A percentile compares a stretch with the other conserved stretches of the same genome.
phyloP scores from a whole-genome alignment of 1,284 basidiomycete species.

The Acaromyces ingoldii region DNA sequence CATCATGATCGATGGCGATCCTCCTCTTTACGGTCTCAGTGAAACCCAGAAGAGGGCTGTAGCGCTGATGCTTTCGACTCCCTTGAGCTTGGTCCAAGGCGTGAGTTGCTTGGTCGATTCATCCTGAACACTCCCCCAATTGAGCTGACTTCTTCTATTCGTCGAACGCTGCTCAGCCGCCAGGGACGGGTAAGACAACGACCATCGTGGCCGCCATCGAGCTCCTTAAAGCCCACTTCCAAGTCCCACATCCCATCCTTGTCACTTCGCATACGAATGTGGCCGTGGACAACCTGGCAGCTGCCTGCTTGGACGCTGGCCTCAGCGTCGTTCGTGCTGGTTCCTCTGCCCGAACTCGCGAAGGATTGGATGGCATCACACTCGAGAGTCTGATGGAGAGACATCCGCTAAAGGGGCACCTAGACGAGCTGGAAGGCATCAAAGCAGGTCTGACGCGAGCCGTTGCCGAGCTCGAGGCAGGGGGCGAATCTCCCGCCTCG shows the following conservation, averaged over 20 bases:
- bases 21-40: constrained; percentile 68
- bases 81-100: constrained; percentile 78
- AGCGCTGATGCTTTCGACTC: constrained; percentile 76
- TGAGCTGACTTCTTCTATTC: constrained; percentile 6
- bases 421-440: constrained; percentile 38
- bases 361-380: constrained; percentile 61
- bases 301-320: constrained; percentile 60
- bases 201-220: constrained; percentile 80
- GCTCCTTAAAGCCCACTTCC: constrained; percentile 79
- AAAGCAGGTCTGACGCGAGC: too few species aligned
- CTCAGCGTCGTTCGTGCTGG: constrained; percentile 75
- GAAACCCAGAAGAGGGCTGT: constrained; percentile 74
- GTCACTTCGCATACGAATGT: constrained; percentile 90
- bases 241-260: constrained; percentile 75
- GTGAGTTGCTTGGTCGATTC: constrained; percentile 55
- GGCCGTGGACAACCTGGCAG: constrained; percentile 87
- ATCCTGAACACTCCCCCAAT: not conserved
- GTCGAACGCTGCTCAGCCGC: constrained; percentile 65
- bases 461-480: too few species aligned
- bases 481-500: too few species aligned
- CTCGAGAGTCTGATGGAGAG: constrained; percentile 64
- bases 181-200: constrained; percentile 91
- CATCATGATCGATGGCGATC: constrained; percentile 72
- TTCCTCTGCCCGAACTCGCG: constrained; percentile 61
- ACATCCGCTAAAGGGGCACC: constrained; percentile 57